phyloP scores from a whole-genome alignment of 169 alveolate genomes.

The Eimeria praecox region DNA sequence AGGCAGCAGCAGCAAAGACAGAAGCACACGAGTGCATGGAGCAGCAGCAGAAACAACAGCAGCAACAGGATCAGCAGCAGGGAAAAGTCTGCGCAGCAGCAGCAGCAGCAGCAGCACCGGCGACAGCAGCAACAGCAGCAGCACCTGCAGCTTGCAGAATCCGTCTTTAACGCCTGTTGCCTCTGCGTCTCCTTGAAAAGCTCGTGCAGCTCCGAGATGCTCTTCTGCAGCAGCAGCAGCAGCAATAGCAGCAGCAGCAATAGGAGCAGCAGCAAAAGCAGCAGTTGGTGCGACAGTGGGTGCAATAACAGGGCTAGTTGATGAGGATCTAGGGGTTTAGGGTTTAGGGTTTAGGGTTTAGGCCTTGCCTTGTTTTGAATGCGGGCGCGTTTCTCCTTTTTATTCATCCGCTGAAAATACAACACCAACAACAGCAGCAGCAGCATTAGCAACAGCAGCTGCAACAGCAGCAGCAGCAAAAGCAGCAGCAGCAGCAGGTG shows the following conservation, averaged over 20 bases:
- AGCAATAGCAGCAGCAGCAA: slow-evolving; percentile 9
- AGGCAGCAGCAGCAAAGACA: background rate
- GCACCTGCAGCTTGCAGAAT: background rate
- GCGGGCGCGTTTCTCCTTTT: background rate
- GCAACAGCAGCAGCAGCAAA: slow-evolving; percentile 10
- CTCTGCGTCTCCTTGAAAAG: background rate
- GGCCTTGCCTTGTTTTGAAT: slow-evolving; percentile 15
- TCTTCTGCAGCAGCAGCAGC: slow-evolving; percentile 43
- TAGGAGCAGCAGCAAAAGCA: background rate
- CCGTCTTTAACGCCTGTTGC: background rate
- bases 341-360: background rate
- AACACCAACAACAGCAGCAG: background rate
- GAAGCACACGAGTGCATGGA: background rate
- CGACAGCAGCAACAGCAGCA: background rate
- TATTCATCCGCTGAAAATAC: background rate
- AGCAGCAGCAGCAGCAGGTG: background rate
- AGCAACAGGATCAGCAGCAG: slow-evolving; percentile 30
- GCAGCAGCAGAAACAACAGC: slow-evolving; percentile 13
- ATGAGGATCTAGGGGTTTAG: too few species aligned
- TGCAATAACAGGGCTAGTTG: too few species aligned
- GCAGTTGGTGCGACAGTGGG: too few species aligned
- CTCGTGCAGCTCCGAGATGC: background rate
- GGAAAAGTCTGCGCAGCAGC: background rate
- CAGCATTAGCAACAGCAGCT: background rate
- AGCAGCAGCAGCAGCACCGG: background rate